Evolutionary conservation across 208 protist species (phyloP), one percentile per base, ranked within the genome.

Genomic region (Endotrypanum monterogeii): DNA sequence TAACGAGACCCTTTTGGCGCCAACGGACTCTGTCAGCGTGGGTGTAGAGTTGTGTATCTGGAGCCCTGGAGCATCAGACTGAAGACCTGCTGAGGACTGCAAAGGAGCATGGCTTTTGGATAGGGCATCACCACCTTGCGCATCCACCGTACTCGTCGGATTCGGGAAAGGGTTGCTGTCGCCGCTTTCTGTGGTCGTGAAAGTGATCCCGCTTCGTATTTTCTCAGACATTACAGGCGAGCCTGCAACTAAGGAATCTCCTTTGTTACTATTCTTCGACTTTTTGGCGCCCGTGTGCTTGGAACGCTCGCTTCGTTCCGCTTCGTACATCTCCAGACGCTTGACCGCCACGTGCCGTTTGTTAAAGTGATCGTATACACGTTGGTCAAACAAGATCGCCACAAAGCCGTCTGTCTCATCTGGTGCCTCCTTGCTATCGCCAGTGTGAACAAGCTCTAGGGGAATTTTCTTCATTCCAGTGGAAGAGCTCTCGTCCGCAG

Each of bases 381-480:
- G 84, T 25, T 80, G 76, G 48, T 97, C 89, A 72, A 90, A 90
- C 51, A 97, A 48, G 12, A 95, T 79, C 2, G 92, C 86, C 23
- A 93, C 83, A 69, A 87, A 97, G 39, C 86, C 87, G 71, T 97
- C 92, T 37, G 92, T 95, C 65, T 94, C 92, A 68, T 97, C 92
- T 3, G 71, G 71, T 1, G 92, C 85, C 60, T 93, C 89, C 62
- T 80, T 77, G 25, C 41, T 30, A 0, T 73, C 62, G 44, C 77
- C 76, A 60, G n/a, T 81, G 76, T 81, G 76, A 12, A 81, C 76
- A 6, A 81, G 48, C 35, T 67, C 68, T 8, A 76, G 63, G 20
- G 76, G 76, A 28, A 81, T 72, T 20, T 41, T 32, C 18, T 71
- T 67, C 44, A 7, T 32, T 25, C 32, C 52, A 35, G 39, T 37